A percentile compares a stretch with the other conserved stretches of the same genome.
Evolutionary conservation across 768 basidiomycete genomes (phyloP).

Genomic region (Termitomyces sp.): DNA sequence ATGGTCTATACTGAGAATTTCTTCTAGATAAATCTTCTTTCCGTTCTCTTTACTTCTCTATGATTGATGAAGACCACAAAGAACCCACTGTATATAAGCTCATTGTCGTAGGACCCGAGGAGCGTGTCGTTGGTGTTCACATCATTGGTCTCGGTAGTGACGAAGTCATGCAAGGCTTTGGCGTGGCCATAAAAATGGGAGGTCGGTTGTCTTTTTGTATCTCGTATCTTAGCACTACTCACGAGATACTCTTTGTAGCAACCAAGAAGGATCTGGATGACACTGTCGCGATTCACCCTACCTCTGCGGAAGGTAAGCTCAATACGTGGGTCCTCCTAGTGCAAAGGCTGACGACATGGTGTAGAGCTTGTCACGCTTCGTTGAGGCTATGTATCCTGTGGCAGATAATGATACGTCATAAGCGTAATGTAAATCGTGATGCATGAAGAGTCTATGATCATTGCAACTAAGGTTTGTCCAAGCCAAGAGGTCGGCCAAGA

Average conservation of each 20-base stretch:
- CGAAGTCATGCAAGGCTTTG: slow-evolving; percentile 94
- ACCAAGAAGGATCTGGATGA: slow-evolving; percentile 80
- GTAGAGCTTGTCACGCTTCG: slow-evolving; percentile 50
- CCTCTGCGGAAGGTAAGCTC: slow-evolving; percentile 68
- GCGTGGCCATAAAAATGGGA: slow-evolving; percentile 97
- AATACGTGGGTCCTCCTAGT: not conserved
- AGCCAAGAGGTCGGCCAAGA: not conserved
- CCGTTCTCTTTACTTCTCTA: slow-evolving; percentile 87
- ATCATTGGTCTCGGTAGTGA: slow-evolving; percentile 90
- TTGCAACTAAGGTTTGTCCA: too few relatives aligned
- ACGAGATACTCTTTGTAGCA: slow-evolving; percentile 31
- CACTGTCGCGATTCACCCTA: slow-evolving; percentile 91
- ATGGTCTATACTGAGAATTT: not conserved
- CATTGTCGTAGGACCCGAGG: slow-evolving; percentile 79
- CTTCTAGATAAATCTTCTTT: slow-evolving; percentile 70
- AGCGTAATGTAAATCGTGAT: slow-evolving; percentile 1
- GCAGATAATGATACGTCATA: not conserved
- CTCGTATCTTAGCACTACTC: not conserved
- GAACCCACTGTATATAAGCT: slow-evolving; percentile 95
- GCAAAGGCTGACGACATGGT: slow-evolving; percentile 12
- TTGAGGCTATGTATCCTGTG: slow-evolving; percentile 6
- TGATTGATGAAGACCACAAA: slow-evolving; percentile 86
- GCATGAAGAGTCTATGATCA: not conserved
- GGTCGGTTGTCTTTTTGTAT: slow-evolving; percentile 24
- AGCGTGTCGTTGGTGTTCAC: slow-evolving; percentile 95